Percentiles rank a stretch among this genome's conserved stretches.
These are phyloP conservation scores for Talaromyces sp. DNA, from an alignment of 2,329 filamentous ascomycete genomes.

Conservation along the genomic window DNA sequence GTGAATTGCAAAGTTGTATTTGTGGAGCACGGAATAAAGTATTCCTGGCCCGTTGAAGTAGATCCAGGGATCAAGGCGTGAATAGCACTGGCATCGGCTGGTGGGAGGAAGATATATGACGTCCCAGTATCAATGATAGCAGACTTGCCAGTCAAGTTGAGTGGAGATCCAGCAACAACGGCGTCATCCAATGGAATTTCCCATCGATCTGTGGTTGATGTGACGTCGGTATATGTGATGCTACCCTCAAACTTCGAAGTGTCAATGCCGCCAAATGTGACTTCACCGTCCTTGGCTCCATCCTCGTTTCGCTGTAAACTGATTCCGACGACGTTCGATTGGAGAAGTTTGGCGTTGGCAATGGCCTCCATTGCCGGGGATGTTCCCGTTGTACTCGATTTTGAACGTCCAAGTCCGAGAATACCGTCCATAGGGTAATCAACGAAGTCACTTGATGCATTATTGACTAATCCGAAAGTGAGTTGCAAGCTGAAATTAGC, in stretches of 20 bases:
- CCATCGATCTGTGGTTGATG: constrained; percentile 59
- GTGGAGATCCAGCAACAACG: constrained; percentile 55
- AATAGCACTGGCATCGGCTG: constrained; percentile 59
- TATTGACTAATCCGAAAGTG: constrained; percentile 66
- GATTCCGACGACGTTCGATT: constrained; percentile 65
- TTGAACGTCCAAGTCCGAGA: constrained; percentile 65
- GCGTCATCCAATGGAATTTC: constrained; percentile 64
- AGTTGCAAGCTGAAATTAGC: constrained; percentile 60
- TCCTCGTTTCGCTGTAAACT: constrained; percentile 64
- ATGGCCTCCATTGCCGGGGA: constrained; percentile 50
- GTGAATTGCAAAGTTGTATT: constrained; percentile 56
- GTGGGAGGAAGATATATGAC: constrained; percentile 69
- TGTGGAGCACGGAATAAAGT: constrained; percentile 67
- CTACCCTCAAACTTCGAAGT: constrained; percentile 61
- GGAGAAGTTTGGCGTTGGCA: constrained; percentile 51
- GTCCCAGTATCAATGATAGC: constrained; percentile 83
- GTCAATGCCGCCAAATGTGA: constrained; percentile 71
- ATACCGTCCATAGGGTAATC: constrained; percentile 85
- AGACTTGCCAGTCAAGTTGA: constrained; percentile 49
- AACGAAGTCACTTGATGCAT: constrained; percentile 67
- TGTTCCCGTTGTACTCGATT: constrained; percentile 39
- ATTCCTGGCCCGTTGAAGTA: constrained; percentile 55
- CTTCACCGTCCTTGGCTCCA: constrained; percentile 64
- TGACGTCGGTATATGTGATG: constrained; percentile 60
- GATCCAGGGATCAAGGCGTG: constrained; percentile 64